Base-by-base conservation (phyloP, 208 protist genomes). In the Leishmania tarentolae region DNA sequence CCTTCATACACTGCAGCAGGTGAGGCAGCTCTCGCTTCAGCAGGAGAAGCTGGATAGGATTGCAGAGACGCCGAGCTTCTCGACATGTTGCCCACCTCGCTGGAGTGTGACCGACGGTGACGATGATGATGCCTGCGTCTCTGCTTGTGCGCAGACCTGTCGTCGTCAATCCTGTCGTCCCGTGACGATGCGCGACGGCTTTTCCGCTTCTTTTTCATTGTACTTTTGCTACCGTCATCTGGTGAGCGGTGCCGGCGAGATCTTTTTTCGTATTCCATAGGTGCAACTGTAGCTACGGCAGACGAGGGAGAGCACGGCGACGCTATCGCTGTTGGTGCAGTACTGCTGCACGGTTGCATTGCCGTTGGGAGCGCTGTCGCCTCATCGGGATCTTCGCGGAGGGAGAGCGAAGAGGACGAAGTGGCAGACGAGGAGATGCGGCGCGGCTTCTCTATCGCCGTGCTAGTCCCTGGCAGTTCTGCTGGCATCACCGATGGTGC, bases 371-470 rank as follows among this genome's bases (percentile, higher is more conserved):
- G 82, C 2, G 79, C 77, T 15, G 87, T 91, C 1, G 69, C 79
- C 28, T 80, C 71, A 65, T 91, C 87, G 1, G 84, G n/a, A 21
- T 91, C 87, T 44, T 81, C 80, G 24, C 79, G 78, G 57, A 88
- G 80, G 19, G 84, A 82, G 47, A 82, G 70, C 28, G 80, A 86
- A 0, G 79, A 82, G 9, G 81, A 76, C 21, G 81, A 71, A 0
- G 81, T 21, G 50, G 4, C 75, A 59, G 77, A 50, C 1, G 47
- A 52, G 42, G 72, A 83, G 28, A 3, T 70, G 6, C 57, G 21
- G 8, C 37, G 75, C 19, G 47, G 24, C 28, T 50, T 11, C n/a
- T 52, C 75, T 57, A 17, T 42, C n/a, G 42, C 53, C 21, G 71
- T 31, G 31, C 15, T 24, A n/a, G 53, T 47, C 28, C 52, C 47